Evolutionary conservation across 352 stramenopile species (phyloP).

Genomic region (Phytophthora quininea): DNA sequence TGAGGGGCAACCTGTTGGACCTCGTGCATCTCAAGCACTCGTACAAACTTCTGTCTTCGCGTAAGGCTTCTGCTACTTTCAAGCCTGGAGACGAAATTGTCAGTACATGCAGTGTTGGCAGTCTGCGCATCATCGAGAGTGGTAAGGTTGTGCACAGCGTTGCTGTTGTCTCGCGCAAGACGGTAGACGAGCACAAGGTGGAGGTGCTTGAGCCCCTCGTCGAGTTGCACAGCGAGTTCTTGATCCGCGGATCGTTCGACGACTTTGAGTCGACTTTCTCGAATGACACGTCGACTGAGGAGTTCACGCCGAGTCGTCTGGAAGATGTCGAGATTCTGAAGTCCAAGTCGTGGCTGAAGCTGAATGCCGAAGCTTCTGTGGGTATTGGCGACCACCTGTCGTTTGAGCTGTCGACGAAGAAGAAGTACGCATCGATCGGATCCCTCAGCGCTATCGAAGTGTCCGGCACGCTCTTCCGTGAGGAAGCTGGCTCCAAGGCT

Average conservation of each 20-base stretch:
- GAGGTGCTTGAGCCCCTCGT: constrained; percentile 71
- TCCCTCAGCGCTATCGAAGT: constrained; percentile 56
- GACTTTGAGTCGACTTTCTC: constrained; percentile 84
- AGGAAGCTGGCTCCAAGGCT: constrained; percentile 40
- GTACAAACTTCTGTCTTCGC: constrained; percentile 70
- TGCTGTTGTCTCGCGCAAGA: constrained; percentile 69
- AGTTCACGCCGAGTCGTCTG: constrained; percentile 42
- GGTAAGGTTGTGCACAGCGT: constrained; percentile 87
- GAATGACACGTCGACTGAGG: constrained; percentile 46
- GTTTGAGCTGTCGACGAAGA: constrained; percentile 62
- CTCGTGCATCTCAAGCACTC: constrained; percentile 88
- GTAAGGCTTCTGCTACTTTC: constrained; percentile 49
- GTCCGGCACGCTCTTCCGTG: constrained; percentile 48
- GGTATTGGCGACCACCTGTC: constrained; percentile 51
- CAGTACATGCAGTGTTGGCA: constrained; percentile 70
- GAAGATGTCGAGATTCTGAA: constrained; percentile 66
- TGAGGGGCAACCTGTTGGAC: constrained; percentile 81
- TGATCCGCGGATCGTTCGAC: constrained; percentile 81
- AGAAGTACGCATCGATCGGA: constrained; percentile 53
- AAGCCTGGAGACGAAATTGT: constrained; percentile 70
- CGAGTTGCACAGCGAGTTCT: constrained; percentile 82
- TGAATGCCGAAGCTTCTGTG: constrained; percentile 31
- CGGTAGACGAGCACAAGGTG: constrained; percentile 51
- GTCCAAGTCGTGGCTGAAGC: constrained; percentile 71
- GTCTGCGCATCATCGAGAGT: constrained; percentile 76